Conservation (phyloP, 768 basidiomycete species). For the Porpolomopsis calyptriformis region DNA sequence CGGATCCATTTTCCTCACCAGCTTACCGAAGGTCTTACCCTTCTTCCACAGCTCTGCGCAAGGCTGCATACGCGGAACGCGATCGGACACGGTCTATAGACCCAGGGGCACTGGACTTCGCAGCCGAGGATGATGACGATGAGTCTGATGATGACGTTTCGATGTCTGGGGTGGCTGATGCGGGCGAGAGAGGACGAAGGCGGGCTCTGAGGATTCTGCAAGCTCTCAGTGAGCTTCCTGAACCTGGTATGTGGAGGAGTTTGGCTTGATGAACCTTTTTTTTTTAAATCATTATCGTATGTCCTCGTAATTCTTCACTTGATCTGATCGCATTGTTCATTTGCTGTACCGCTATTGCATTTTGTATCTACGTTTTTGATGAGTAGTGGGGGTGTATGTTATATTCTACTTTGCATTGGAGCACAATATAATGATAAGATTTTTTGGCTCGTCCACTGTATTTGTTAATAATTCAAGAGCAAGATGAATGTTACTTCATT, state of each 20-base stretch:
- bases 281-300: constrained; percentile 1
- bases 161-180: constrained; percentile 15
- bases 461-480: too few relatives aligned
- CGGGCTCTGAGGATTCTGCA: constrained; percentile 62
- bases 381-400: not conserved
- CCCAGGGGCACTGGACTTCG: constrained; percentile 59
- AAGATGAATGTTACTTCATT: too few relatives aligned
- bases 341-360: not conserved
- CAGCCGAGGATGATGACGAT: constrained; percentile 34
- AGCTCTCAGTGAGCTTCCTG: constrained; percentile 56
- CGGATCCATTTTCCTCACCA: constrained; percentile 16
- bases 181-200: constrained; percentile 40
- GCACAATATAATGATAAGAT: too few relatives aligned
- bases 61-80: constrained; percentile 56
- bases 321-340: not conserved
- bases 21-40: constrained; percentile 18
- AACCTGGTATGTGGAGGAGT: constrained; percentile 75
- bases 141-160: constrained; percentile 17
- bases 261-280: constrained; percentile 30
- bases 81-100: constrained; percentile 55
- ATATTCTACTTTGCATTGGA: not conserved
- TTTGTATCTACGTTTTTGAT: not conserved
- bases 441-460: too few relatives aligned
- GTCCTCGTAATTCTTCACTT: not conserved
- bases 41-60: constrained; percentile 44